These are phyloP conservation scores for Termitomyces titanicus DNA, from an alignment of 768 basidiomycete genomes.

Conservation along the genomic window DNA sequence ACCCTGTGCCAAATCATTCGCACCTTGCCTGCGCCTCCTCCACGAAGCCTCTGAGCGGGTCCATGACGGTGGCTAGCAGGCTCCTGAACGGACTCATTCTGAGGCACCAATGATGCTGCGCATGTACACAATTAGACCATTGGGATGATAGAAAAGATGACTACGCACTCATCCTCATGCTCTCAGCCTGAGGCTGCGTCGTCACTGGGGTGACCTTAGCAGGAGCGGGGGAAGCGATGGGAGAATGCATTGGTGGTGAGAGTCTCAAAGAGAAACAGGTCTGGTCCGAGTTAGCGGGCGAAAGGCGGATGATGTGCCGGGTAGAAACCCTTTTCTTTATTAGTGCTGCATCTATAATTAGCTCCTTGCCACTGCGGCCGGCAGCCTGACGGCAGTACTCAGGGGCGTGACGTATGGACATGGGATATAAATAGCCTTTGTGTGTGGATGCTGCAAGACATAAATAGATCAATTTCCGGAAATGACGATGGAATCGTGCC, in stretches of 20 bases:
- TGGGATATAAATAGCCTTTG: too few species aligned
- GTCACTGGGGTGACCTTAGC: constrained; percentile 26
- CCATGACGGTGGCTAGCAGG: constrained; percentile 30
- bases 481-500: too few species aligned
- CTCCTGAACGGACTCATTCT: constrained; percentile 1
- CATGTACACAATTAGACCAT: background rate
- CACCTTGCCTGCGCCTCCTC: constrained; percentile 70
- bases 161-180: constrained; percentile 60
- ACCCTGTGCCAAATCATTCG: constrained; percentile 3
- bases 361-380: too few species aligned
- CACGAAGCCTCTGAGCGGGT: constrained; percentile 55
- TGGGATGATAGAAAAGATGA: background rate
- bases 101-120: background rate
- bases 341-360: too few species aligned
- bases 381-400: too few species aligned
- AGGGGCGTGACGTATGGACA: too few species aligned
- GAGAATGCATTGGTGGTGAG: background rate
- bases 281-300: background rate
- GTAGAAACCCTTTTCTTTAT: too few species aligned
- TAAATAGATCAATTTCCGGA: too few species aligned
- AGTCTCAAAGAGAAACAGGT: background rate
- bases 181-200: constrained; percentile 52
- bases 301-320: too few species aligned
- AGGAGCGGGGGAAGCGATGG: constrained; percentile 10
- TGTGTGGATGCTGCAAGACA: too few species aligned